These are phyloP conservation scores for Usnea hakonensis DNA, from an alignment of 495 filamentous ascomycete genomes.

Conservation along the genomic window DNA sequence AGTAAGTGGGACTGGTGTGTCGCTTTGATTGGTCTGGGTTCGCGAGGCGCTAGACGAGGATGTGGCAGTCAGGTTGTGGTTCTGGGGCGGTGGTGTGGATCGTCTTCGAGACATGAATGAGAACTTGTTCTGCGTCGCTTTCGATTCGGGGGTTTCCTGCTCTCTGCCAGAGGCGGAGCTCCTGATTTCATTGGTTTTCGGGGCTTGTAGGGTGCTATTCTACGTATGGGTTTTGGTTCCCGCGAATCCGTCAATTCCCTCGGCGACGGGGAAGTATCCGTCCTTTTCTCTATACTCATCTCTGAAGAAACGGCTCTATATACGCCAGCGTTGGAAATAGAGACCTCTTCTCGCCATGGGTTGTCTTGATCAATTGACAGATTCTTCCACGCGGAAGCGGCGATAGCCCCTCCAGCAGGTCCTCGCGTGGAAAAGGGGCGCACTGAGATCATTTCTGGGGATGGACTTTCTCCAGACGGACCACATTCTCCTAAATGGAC, in stretches of 20 bases:
- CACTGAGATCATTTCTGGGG: neutral
- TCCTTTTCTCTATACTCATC: neutral
- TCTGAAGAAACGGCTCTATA: neutral
- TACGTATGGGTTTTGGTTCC: neutral
- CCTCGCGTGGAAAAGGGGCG: neutral
- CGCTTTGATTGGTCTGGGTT: neutral
- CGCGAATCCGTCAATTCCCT: neutral
- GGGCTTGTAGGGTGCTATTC: neutral
- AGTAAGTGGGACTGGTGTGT: neutral
- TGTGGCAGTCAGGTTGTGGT: neutral
- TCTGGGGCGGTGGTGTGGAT: neutral
- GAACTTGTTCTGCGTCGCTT: slow-evolving; percentile 5
- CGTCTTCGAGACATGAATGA: neutral
- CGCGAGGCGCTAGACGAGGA: neutral
- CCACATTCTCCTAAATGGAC: neutral
- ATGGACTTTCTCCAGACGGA: neutral
- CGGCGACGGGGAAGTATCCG: neutral
- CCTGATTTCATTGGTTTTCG: neutral
- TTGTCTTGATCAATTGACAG: slow-evolving; percentile 12
- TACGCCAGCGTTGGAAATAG: neutral
- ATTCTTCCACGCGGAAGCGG: neutral
- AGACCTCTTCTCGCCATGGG: slow-evolving; percentile 12
- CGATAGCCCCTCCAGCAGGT: neutral
- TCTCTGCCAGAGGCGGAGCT: neutral
- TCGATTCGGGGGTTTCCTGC: neutral